A percentile compares a stretch with the other conserved stretches of the same genome.
Conservation (phyloP, 495 filamentous ascomycete species). For the Parmelia sp. region DNA sequence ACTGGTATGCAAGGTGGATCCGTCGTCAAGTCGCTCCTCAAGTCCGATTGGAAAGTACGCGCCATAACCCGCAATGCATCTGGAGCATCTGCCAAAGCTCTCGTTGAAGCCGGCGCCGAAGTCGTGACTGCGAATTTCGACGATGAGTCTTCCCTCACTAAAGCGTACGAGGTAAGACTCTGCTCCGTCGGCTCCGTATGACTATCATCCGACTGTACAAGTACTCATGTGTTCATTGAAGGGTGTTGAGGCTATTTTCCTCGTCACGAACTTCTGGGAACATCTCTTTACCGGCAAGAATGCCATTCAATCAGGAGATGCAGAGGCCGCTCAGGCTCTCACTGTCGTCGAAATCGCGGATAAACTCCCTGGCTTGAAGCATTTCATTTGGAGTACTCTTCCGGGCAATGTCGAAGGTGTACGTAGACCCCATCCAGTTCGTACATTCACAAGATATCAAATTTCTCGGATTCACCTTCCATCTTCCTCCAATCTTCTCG, state of each 20-base stretch:
- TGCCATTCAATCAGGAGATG: background rate
- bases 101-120: background rate
- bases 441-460: background rate
- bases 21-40: background rate
- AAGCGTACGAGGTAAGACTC: background rate
- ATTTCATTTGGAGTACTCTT: background rate
- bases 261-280: background rate
- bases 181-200: too few species aligned
- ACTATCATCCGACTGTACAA: background rate
- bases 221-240: background rate
- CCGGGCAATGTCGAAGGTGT: background rate
- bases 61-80: background rate
- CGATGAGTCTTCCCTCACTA: background rate
- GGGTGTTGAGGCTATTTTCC: background rate
- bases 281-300: background rate
- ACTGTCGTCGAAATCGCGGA: background rate
- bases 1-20: conserved; percentile 1
- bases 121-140: background rate
- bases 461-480: background rate
- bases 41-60: background rate
- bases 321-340: background rate
- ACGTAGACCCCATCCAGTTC: background rate
- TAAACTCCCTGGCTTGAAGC: background rate
- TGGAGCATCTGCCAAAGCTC: background rate
- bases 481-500: background rate